Conservation (phyloP, 2,329 filamentous ascomycete species). For the Fusarium abutilonis region DNA sequence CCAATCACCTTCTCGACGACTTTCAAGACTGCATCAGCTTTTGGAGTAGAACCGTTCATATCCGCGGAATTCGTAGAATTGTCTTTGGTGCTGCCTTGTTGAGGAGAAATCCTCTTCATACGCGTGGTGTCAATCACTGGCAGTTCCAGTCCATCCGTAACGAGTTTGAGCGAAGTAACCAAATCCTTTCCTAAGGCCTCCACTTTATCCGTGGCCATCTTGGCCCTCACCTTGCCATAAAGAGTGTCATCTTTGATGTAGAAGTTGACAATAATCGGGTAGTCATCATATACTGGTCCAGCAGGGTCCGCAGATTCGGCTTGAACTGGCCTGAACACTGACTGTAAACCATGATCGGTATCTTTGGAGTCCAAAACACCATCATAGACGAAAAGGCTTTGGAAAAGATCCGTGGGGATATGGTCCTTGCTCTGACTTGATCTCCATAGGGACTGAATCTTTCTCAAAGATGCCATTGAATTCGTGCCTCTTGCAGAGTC, state of each 20-base stretch:
- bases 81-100: too few relatives aligned
- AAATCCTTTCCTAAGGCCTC: too few relatives aligned
- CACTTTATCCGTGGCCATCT: background rate
- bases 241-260: slow-evolving; percentile 11
- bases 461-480: slow-evolving; percentile 22
- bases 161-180: too few relatives aligned
- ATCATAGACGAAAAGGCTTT: slow-evolving; percentile 28
- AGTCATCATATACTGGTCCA: slow-evolving; percentile 22
- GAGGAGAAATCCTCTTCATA: too few relatives aligned
- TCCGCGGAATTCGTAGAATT: background rate
- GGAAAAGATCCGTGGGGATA: slow-evolving; percentile 4
- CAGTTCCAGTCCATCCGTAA: too few relatives aligned
- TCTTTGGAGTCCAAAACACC: background rate
- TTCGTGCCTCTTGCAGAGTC: slow-evolving; percentile 13
- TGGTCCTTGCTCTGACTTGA: background rate
- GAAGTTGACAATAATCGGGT: slow-evolving; percentile 25
- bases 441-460: slow-evolving; percentile 20
- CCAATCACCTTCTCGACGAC: slow-evolving; percentile 12
- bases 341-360: too few relatives aligned
- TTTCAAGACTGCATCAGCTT: background rate
- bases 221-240: slow-evolving; percentile 16
- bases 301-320: background rate
- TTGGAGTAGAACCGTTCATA: background rate
- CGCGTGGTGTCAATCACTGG: too few relatives aligned
- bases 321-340: too few relatives aligned